A percentile compares a stretch with the other conserved stretches of the same genome.
Conservation (phyloP, 495 filamentous ascomycete species). For the Endocarpon pusillum region DNA sequence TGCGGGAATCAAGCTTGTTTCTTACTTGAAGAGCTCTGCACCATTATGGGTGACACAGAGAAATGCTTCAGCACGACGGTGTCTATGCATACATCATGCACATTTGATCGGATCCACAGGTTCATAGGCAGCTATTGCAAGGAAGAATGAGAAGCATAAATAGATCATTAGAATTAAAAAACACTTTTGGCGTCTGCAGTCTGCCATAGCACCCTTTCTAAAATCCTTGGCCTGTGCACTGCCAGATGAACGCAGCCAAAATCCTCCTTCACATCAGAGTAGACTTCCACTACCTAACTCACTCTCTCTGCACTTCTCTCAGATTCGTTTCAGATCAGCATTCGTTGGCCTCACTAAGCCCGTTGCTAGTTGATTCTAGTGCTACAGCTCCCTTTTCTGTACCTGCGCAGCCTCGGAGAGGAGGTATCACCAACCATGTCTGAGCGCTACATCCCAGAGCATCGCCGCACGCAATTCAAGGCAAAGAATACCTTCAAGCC, state of each 20-base stretch:
- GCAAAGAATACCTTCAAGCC: conserved; percentile 96
- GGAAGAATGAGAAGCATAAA: too few species aligned
- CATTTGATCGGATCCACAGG: too few species aligned
- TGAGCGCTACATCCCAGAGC: conserved; percentile 97
- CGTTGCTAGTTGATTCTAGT: conserved; percentile 19
- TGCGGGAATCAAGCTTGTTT: too few species aligned
- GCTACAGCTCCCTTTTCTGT: conserved; percentile 20
- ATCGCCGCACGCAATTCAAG: conserved; percentile 98
- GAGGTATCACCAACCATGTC: conserved; percentile 68
- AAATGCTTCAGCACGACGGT: too few species aligned
- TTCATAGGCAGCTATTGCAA: too few species aligned
- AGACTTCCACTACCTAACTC: conserved; percentile 5
- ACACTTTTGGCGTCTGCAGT: too few species aligned
- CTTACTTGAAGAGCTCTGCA: too few species aligned
- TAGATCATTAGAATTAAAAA: too few species aligned
- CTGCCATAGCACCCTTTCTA: too few species aligned
- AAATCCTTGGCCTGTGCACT: background rate
- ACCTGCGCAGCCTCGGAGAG: too few species aligned
- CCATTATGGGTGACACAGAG: too few species aligned
- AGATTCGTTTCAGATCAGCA: conserved; percentile 1
- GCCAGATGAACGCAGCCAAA: conserved; percentile 5
- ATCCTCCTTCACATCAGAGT: conserved; percentile 6
- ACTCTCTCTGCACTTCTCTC: conserved; percentile 10
- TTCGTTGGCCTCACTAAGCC: conserved; percentile 21
- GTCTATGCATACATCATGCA: too few species aligned